phyloP scores from a whole-genome alignment of 23 red algal genomes.

The Gracilaria gracilis region DNA sequence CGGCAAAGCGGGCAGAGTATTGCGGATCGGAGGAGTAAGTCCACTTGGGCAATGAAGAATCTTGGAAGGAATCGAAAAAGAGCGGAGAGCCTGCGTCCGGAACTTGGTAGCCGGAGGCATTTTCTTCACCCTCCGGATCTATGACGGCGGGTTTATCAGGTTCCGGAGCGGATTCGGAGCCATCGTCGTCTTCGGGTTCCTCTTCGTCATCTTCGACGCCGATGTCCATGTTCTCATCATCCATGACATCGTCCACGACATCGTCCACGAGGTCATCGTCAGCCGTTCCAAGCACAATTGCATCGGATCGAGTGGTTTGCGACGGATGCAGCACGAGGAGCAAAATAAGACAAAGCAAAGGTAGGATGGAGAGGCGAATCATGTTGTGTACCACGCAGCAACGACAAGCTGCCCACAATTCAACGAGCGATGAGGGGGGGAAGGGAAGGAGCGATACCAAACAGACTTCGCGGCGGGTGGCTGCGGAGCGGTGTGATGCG shows the following conservation, averaged over 20 bases:
- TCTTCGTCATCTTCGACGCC: conserved; percentile 65
- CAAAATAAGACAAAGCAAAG: conserved; percentile 27
- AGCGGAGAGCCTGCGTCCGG: conserved; percentile 51
- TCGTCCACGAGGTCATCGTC: conserved; percentile 49
- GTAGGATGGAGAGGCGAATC: background rate
- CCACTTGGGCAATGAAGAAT: conserved; percentile 66
- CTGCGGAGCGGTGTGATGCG: background rate
- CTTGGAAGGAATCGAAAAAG: conserved; percentile 94
- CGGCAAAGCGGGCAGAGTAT: conserved; percentile 73
- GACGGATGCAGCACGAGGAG: conserved; percentile 32
- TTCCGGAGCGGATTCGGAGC: conserved; percentile 33
- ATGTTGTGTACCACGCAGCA: background rate
- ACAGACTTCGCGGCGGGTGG: background rate
- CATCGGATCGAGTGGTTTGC: background rate
- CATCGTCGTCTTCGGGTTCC: conserved; percentile 42
- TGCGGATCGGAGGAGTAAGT: conserved; percentile 40
- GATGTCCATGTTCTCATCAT: conserved; percentile 39
- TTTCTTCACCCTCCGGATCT: conserved; percentile 60
- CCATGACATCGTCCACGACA: background rate
- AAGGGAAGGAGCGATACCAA: background rate
- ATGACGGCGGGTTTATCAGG: conserved; percentile 59
- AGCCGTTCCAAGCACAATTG: conserved; percentile 20
- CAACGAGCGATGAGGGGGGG: background rate
- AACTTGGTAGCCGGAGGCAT: conserved; percentile 62
- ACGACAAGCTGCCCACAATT: background rate